Percentiles rank a stretch among this genome's conserved stretches.
These are phyloP conservation scores for Gossypium davidsonii DNA, from an alignment of 441 rosid species.

Conservation along the genomic window DNA sequence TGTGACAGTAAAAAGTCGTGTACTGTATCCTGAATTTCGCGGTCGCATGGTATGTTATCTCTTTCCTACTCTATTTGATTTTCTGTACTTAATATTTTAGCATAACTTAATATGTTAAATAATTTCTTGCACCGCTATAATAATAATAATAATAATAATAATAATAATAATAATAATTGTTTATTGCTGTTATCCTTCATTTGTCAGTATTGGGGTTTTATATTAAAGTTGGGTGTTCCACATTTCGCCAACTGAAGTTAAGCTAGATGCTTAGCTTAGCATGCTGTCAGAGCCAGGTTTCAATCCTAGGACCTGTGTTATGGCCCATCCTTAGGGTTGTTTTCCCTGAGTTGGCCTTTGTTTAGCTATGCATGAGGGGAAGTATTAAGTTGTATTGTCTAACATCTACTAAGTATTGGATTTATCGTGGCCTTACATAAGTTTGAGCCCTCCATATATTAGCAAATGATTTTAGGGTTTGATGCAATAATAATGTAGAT, in stretches of 20 bases:
- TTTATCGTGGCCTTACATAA: background rate
- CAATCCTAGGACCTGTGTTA: background rate
- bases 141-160: background rate
- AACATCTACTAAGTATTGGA: background rate
- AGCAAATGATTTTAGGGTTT: background rate
- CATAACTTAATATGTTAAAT: background rate
- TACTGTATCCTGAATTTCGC: slow-evolving; percentile 85
- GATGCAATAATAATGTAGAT: background rate
- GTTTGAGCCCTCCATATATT: background rate
- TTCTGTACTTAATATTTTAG: background rate
- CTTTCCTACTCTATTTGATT: slow-evolving; percentile 4
- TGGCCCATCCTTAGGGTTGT: background rate
- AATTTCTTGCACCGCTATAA: no score
- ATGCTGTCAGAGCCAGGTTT: background rate
- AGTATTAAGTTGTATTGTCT: background rate
- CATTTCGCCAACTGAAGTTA: background rate
- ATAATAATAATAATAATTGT: background rate
- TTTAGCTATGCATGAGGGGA: background rate
- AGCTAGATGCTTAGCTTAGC: background rate
- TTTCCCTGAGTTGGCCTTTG: background rate
- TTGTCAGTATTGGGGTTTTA: background rate
- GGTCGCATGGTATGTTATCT: slow-evolving; percentile 84
- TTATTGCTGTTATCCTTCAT: background rate
- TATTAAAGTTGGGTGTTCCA: background rate
- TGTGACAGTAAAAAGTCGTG: slow-evolving; percentile 63